A percentile compares a stretch with the other conserved stretches of the same genome.
These are phyloP conservation scores for Myxozyma kluyveri DNA, from an alignment of 805 yeast genomes.

Conservation along the genomic window DNA sequence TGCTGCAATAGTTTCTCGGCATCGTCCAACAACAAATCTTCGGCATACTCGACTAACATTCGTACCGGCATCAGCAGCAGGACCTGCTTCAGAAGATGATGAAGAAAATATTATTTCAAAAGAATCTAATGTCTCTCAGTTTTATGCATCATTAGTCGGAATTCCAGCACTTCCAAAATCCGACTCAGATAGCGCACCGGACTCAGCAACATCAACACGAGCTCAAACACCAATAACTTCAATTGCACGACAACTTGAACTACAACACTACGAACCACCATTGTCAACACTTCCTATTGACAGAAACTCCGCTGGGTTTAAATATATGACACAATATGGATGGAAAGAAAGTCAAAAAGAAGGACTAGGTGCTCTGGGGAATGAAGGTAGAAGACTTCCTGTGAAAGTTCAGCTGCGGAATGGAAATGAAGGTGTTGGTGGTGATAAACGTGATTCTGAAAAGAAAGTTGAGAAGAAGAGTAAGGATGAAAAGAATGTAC, in stretches of 20 bases:
- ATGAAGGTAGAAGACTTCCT: conserved; percentile 26
- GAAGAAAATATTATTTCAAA: conserved; percentile 1
- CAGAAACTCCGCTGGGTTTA: conserved; percentile 14
- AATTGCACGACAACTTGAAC: conserved; percentile 14
- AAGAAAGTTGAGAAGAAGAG: neutral
- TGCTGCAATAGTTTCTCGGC: neutral
- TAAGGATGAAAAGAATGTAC: neutral
- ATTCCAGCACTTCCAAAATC: neutral
- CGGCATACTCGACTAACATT: conserved; percentile 22
- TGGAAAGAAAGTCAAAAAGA: conserved; percentile 25
- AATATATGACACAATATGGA: conserved; percentile 23
- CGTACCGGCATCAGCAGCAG: conserved; percentile 12
- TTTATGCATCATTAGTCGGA: conserved; percentile 22
- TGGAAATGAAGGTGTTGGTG: conserved; percentile 22
- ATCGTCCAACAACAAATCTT: neutral
- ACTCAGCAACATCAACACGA: neutral
- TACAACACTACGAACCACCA: conserved; percentile 19
- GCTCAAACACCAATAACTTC: conserved; percentile 3
- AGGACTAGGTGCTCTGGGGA: conserved; percentile 23
- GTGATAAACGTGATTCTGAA: too few relatives aligned
- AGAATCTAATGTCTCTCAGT: conserved; percentile 3
- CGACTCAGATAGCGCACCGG: neutral
- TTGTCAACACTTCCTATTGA: conserved; percentile 19
- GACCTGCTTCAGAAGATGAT: neutral
- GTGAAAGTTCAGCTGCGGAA: conserved; percentile 12